These are phyloP conservation scores for Pichiaceae sp. DNA, from an alignment of 1,139 yeast species.

Conservation along the genomic window DNA sequence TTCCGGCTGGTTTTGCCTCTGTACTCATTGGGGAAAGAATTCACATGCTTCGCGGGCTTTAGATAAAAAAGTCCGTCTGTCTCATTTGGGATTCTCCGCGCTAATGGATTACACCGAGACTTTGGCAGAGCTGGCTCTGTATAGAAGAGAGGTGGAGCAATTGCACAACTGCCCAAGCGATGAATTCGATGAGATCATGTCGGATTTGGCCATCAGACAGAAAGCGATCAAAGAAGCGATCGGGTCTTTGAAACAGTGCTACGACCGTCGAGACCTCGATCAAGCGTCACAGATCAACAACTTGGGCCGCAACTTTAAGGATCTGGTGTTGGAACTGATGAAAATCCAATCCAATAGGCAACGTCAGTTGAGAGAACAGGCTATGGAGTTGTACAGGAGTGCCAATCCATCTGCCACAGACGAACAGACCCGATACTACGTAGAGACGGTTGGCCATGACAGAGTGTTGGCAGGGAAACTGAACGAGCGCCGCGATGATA, in stretches of 20 bases:
- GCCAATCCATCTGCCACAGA: constrained; percentile 12
- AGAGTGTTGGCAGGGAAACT: constrained; percentile 8
- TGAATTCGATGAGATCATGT: too few species aligned
- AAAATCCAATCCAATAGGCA: constrained; percentile 8
- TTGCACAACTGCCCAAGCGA: too few species aligned
- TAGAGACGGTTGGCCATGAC: constrained; percentile 11
- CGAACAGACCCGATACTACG: constrained; percentile 13
- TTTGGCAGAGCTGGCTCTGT: too few species aligned
- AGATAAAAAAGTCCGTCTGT: too few species aligned
- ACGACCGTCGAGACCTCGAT: constrained; percentile 11
- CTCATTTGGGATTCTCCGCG: too few species aligned
- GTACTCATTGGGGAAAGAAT: too few species aligned
- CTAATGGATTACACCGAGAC: too few species aligned
- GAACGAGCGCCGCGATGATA: background rate
- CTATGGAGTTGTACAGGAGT: constrained; percentile 13
- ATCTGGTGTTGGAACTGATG: constrained; percentile 8
- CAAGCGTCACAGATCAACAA: constrained; percentile 15
- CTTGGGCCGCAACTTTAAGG: constrained; percentile 10
- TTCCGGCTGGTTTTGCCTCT: background rate
- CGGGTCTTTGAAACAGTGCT: constrained; percentile 7
- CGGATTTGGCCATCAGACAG: constrained; percentile 4
- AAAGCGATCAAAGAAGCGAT: constrained; percentile 8
- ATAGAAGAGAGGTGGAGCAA: too few species aligned
- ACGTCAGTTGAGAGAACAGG: constrained; percentile 11
- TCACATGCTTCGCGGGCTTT: too few species aligned